Conservation (phyloP, 2,329 filamentous ascomycete genomes). For the Penicillium sp. region DNA sequence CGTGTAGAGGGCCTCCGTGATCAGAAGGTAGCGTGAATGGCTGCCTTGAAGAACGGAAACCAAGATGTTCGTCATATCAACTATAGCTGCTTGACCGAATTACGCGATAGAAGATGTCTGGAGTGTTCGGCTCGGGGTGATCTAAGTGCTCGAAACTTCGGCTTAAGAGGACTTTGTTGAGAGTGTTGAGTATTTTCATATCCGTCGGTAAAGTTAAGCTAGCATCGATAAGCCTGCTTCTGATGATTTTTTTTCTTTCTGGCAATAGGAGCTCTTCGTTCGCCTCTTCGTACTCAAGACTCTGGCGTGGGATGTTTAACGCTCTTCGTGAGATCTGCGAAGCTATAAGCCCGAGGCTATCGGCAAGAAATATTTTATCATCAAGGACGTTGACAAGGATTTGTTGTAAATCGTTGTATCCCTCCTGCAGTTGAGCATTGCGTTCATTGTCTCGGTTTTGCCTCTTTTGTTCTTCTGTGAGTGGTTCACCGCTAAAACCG, state of each 20-base stretch:
- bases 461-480: constrained; percentile 2
- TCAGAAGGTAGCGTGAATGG: constrained; percentile 7
- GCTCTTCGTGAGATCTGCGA: constrained; percentile 1
- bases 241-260: constrained; percentile 1
- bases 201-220: constrained; percentile 2
- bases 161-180: constrained; percentile 1
- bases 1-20: constrained; percentile 7
- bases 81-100: constrained; percentile 3
- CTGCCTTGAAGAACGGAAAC: constrained; percentile 10
- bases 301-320: neutral
- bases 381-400: constrained; percentile 1
- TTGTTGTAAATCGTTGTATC: neutral
- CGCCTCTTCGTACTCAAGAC: neutral
- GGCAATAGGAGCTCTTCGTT: constrained; percentile 1
- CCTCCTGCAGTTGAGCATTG: constrained; percentile 2
- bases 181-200: constrained; percentile 4
- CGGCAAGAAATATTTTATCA: constrained; percentile 2
- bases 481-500: neutral
- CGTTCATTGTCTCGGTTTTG: constrained; percentile 1
- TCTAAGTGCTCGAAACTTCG: neutral
- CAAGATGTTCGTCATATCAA: constrained; percentile 8
- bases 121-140: constrained; percentile 1
- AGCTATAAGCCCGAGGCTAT: constrained; percentile 2
- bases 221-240: constrained; percentile 3
- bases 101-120: constrained; percentile 1